Percentiles rank a stretch among this genome's conserved stretches.
Evolutionary conservation across 129 eudicot species (phyloP).

Genomic region (Apium graveolens): DNA sequence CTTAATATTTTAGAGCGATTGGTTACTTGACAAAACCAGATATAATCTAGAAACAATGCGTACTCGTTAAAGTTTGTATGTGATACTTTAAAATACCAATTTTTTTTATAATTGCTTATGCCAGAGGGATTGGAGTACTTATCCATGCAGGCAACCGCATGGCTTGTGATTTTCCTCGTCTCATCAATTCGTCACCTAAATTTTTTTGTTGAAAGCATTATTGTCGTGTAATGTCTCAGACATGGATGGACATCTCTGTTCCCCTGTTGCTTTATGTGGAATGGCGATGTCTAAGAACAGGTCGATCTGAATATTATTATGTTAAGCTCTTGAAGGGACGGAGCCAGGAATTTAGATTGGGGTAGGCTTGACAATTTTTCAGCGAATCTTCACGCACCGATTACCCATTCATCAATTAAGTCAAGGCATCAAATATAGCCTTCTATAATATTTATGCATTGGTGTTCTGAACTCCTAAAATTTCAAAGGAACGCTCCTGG

Average conservation of each 20-base stretch:
- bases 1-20: too few relatives aligned
- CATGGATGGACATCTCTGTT: conserved; percentile 86
- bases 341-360: too few relatives aligned
- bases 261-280: conserved; percentile 67
- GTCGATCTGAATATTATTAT: conserved; percentile 64
- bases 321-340: conserved; percentile 78
- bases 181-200: conserved; percentile 59
- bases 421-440: too few relatives aligned
- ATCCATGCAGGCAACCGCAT: conserved; percentile 77
- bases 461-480: too few relatives aligned
- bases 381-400: too few relatives aligned
- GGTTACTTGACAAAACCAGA: too few relatives aligned
- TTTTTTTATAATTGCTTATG: conserved; percentile 63
- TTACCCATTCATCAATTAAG: too few relatives aligned
- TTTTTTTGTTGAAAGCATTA: conserved; percentile 25
- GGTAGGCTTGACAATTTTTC: too few relatives aligned
- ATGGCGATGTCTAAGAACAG: conserved; percentile 67
- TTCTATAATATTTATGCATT: too few relatives aligned
- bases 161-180: conserved; percentile 82
- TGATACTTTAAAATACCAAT: not conserved
- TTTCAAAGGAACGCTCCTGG: too few relatives aligned
- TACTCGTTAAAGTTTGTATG: too few relatives aligned
- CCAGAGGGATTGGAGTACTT: conserved; percentile 54
- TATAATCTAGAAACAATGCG: too few relatives aligned
- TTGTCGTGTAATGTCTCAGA: conserved; percentile 41